Percentiles rank a stretch among this genome's conserved stretches.
phyloP scores from a whole-genome alignment of 2,329 filamentous ascomycete species.

The Aschersonia sp. region DNA sequence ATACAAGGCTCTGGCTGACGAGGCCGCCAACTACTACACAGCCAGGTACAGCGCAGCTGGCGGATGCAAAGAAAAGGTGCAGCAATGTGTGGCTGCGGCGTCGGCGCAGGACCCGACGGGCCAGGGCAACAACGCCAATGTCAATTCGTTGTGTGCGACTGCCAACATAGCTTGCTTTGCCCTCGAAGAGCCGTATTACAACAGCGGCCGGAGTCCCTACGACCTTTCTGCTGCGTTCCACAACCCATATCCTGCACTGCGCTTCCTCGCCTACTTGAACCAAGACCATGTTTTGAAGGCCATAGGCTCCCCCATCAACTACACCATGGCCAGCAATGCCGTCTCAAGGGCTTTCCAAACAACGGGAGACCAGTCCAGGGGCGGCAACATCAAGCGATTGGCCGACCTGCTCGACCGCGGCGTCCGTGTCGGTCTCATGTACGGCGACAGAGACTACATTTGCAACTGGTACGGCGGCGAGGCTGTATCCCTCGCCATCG shows the following conservation, averaged over 20 bases:
- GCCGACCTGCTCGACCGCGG: slow-evolving; percentile 45
- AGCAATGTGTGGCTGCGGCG: slow-evolving; percentile 32
- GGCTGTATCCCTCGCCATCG: slow-evolving; percentile 50
- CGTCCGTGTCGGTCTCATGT: slow-evolving; percentile 57
- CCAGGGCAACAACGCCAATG: slow-evolving; percentile 21
- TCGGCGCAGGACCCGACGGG: slow-evolving; percentile 22
- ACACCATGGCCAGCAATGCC: slow-evolving; percentile 31
- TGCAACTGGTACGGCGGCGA: slow-evolving; percentile 64
- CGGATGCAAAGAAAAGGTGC: slow-evolving; percentile 41
- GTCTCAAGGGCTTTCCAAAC: slow-evolving; percentile 31
- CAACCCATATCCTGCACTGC: slow-evolving; percentile 49
- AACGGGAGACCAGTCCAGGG: slow-evolving; percentile 49
- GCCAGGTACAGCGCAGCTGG: slow-evolving; percentile 13
- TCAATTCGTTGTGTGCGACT: slow-evolving; percentile 34
- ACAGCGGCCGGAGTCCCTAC: slow-evolving; percentile 40
- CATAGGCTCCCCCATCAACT: slow-evolving; percentile 50
- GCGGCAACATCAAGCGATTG: slow-evolving; percentile 43
- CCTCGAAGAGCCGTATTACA: slow-evolving; percentile 42
- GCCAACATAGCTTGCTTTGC: slow-evolving; percentile 30
- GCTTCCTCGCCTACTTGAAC: slow-evolving; percentile 52
- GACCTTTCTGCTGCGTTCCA: slow-evolving; percentile 41
- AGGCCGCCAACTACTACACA: slow-evolving; percentile 31
- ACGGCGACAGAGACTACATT: slow-evolving; percentile 50
- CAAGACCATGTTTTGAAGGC: slow-evolving; percentile 38
- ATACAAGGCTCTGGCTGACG: slow-evolving; percentile 39